Percentiles rank a stretch among this genome's conserved stretches.
These are phyloP conservation scores for Candida hungchunana DNA, from an alignment of 805 yeast species.

Conservation along the genomic window DNA sequence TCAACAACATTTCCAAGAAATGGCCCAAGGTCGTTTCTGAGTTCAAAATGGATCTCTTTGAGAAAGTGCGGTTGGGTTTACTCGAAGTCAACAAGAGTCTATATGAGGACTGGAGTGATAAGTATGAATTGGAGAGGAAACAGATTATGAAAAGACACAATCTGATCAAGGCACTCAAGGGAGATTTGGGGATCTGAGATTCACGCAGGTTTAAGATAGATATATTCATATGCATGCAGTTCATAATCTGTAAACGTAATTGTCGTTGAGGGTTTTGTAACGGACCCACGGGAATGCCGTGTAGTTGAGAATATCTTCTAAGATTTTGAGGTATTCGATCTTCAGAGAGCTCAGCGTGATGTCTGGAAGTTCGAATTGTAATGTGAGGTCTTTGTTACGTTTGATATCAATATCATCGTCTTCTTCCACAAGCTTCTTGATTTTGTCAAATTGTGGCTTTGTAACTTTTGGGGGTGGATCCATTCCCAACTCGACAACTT, in stretches of 20 bases:
- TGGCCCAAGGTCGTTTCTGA: conserved; percentile 26
- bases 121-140: conserved; percentile 18
- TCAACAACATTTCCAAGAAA: conserved; percentile 28
- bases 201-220: not conserved
- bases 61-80: conserved; percentile 21
- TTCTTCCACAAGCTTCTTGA: conserved; percentile 15
- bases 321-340: conserved; percentile 61
- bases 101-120: conserved; percentile 20
- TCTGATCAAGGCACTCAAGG: conserved; percentile 12
- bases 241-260: conserved; percentile 27
- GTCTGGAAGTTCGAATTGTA: conserved; percentile 62
- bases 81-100: conserved; percentile 19
- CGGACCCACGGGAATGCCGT: conserved; percentile 80
- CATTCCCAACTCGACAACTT: conserved; percentile 20
- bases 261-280: conserved; percentile 43
- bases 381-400: conserved; percentile 34
- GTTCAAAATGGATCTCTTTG: conserved; percentile 25
- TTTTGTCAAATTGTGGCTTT: conserved; percentile 22
- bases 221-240: not conserved
- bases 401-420: conserved; percentile 7
- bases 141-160: conserved; percentile 14
- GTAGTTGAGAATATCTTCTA: conserved; percentile 52
- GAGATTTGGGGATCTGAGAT: conserved; percentile 10
- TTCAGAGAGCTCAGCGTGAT: conserved; percentile 62
- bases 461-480: conserved; percentile 26